phyloP scores from a whole-genome alignment of 2,329 filamentous ascomycete species.

The Colletotrichum karsti region DNA sequence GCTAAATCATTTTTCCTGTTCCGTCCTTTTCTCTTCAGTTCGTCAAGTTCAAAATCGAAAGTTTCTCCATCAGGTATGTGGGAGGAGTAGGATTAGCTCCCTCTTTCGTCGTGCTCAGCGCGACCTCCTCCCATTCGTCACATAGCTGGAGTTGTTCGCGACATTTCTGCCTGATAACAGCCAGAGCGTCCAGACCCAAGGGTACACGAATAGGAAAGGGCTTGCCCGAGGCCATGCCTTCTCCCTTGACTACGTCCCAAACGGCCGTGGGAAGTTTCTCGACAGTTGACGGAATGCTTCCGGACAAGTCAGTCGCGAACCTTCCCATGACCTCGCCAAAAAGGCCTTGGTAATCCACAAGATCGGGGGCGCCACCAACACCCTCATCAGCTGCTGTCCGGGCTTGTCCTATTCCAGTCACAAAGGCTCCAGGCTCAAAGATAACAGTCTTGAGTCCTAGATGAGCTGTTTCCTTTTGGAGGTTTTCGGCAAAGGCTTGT shows the following conservation, averaged over 20 bases:
- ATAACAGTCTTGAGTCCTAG: not conserved
- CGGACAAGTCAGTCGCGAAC: conserved; percentile 32
- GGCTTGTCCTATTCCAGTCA: conserved; percentile 28
- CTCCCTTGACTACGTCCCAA: conserved; percentile 37
- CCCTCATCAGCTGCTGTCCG: conserved; percentile 30
- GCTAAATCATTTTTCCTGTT: too few relatives aligned
- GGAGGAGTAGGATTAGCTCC: not conserved
- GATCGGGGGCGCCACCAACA: conserved; percentile 1
- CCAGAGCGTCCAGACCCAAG: conserved; percentile 40
- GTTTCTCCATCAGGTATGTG: not conserved
- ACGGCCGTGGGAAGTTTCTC: conserved; percentile 33
- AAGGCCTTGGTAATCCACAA: conserved; percentile 32
- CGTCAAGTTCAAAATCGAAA: not conserved
- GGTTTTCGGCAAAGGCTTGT: not conserved
- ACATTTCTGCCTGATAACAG: conserved; percentile 33
- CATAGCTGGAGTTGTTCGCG: conserved; percentile 28
- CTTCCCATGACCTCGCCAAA: conserved; percentile 32
- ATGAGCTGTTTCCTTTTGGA: not conserved
- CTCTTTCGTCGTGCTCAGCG: not conserved
- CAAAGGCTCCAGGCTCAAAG: conserved; percentile 20
- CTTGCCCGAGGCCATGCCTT: conserved; percentile 34
- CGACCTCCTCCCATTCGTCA: not conserved
- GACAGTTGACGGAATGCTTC: conserved; percentile 37
- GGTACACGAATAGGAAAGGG: conserved; percentile 37
- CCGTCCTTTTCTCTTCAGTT: not conserved